These are phyloP conservation scores for Botrytis pseudocinerea DNA, from an alignment of 2,329 filamentous ascomycete genomes.

Conservation along the genomic window DNA sequence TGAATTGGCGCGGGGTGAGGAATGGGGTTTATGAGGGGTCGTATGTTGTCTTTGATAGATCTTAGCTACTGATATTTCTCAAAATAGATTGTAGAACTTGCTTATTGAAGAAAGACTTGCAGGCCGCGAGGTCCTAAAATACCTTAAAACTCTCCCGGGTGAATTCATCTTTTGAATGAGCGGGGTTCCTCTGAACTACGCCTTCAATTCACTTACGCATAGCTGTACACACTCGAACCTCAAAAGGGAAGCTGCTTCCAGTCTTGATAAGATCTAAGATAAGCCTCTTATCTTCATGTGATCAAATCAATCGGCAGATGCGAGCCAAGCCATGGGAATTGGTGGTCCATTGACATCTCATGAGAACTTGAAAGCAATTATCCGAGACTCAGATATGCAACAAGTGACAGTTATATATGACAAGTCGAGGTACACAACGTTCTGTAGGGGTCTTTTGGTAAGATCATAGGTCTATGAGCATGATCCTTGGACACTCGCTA, in stretches of 20 bases:
- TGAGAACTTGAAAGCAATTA: conserved; percentile 8
- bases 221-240: not conserved
- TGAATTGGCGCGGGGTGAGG: not conserved
- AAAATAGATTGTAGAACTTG: conserved; percentile 2
- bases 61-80: conserved; percentile 9
- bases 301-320: not conserved
- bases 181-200: not conserved
- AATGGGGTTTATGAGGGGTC: not conserved
- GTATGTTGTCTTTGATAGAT: conserved; percentile 15
- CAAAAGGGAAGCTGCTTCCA: conserved; percentile 12
- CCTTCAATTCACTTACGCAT: not conserved
- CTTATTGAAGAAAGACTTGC: not conserved
- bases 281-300: conserved; percentile 19
- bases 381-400: conserved; percentile 24
- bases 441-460: not conserved
- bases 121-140: not conserved
- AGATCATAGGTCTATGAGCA: not conserved
- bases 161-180: conserved; percentile 1
- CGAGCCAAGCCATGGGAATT: not conserved
- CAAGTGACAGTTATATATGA: conserved; percentile 14
- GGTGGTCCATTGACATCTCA: not conserved
- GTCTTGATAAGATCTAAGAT: conserved; percentile 12
- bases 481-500: not conserved
- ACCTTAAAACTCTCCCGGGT: not conserved
- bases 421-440: not conserved